phyloP scores from a whole-genome alignment of 345 rosid genomes.

The Rhizophora mangle region DNA sequence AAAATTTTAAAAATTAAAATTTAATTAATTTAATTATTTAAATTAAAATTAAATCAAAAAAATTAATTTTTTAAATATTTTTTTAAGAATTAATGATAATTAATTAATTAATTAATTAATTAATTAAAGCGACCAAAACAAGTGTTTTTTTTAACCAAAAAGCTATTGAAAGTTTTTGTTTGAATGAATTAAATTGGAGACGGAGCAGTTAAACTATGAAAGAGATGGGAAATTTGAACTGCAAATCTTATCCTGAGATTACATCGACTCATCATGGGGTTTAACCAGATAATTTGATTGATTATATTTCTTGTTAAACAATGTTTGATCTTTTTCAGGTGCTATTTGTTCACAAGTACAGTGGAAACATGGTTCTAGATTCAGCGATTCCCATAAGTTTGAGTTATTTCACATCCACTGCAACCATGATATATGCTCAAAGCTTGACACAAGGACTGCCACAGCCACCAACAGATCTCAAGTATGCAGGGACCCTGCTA shows the following conservation, averaged over 20 bases:
- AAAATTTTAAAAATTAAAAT: too few species aligned
- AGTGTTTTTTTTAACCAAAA: background rate
- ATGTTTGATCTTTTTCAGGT: conserved; percentile 27
- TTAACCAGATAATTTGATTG: background rate
- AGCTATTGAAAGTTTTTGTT: too few species aligned
- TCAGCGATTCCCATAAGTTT: conserved; percentile 28
- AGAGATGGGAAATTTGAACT: too few species aligned
- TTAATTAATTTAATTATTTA: too few species aligned
- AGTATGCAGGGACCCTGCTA: conserved; percentile 39
- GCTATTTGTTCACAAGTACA: conserved; percentile 56
- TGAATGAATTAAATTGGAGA: too few species aligned
- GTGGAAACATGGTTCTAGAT: conserved; percentile 45
- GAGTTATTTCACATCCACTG: conserved; percentile 39
- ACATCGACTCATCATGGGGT: too few species aligned
- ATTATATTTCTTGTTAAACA: background rate
- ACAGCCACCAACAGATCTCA: conserved; percentile 43
- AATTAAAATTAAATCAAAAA: too few species aligned
- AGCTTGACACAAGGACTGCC: conserved; percentile 31
- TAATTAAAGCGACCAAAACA: background rate
- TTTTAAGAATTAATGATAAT: too few species aligned
- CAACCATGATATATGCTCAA: conserved; percentile 46
- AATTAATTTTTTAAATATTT: too few species aligned
- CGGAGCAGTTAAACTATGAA: too few species aligned
- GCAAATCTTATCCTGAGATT: too few species aligned
- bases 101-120: too few species aligned